phyloP scores from a whole-genome alignment of 2,329 filamentous ascomycete species.

The Fusarium beomiforme region DNA sequence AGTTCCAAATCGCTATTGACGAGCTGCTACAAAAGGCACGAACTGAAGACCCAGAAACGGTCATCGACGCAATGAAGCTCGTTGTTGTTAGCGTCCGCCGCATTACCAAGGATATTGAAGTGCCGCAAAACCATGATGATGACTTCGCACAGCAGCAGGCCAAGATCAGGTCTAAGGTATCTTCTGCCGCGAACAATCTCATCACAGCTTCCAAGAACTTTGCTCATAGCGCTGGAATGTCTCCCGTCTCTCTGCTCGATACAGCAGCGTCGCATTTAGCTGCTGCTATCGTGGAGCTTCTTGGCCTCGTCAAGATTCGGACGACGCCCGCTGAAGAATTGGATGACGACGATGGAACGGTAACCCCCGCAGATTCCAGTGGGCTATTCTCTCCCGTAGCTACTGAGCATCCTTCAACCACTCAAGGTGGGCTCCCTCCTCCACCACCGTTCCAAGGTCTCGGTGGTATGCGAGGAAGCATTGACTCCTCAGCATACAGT shows the following conservation, averaged over 20 bases:
- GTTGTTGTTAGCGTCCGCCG: slow-evolving; percentile 84
- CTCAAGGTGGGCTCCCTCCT: slow-evolving; percentile 57
- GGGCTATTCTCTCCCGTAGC: slow-evolving; percentile 73
- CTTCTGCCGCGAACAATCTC: slow-evolving; percentile 93
- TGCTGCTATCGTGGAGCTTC: slow-evolving; percentile 84
- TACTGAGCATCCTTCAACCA: slow-evolving; percentile 48
- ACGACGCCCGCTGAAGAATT: slow-evolving; percentile 78
- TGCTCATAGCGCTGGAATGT: slow-evolving; percentile 81
- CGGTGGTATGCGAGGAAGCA: slow-evolving; percentile 66
- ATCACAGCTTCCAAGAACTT: slow-evolving; percentile 97
- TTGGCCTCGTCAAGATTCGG: slow-evolving; percentile 85
- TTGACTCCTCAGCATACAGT: slow-evolving; percentile 79
- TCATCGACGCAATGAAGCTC: slow-evolving; percentile 86
- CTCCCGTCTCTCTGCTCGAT: slow-evolving; percentile 92
- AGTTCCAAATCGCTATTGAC: slow-evolving; percentile 94
- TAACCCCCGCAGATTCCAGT: slow-evolving; percentile 72
- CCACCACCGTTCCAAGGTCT: slow-evolving; percentile 68
- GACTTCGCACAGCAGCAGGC: slow-evolving; percentile 66
- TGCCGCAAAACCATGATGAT: slow-evolving; percentile 63
- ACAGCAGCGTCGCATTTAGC: slow-evolving; percentile 92
- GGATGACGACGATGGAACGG: slow-evolving; percentile 76
- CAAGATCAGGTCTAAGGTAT: slow-evolving; percentile 83
- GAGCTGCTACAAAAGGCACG: slow-evolving; percentile 85
- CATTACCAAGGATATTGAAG: slow-evolving; percentile 84
- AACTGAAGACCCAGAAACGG: slow-evolving; percentile 74